phyloP scores from a whole-genome alignment of 225 moss, liverwort and hornwort genomes.

The Rhytidiadelphus loreus region DNA sequence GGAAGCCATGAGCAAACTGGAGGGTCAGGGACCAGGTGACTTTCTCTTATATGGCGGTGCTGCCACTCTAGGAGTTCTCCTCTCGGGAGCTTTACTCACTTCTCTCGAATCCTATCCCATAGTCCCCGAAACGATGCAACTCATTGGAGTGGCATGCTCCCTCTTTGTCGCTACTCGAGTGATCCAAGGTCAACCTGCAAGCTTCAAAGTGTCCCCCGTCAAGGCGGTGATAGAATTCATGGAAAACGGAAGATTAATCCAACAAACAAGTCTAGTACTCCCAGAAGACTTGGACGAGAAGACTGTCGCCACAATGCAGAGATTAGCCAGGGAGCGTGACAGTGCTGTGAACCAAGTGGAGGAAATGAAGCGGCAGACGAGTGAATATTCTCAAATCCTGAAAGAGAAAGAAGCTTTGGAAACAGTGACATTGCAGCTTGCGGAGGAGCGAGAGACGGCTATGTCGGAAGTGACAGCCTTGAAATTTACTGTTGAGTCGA shows the following conservation, averaged over 20 bases:
- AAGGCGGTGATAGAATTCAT: constrained; percentile 58
- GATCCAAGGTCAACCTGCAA: constrained; percentile 8
- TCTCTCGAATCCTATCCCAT: neutral
- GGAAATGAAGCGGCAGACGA: constrained; percentile 46
- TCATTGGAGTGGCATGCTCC: neutral
- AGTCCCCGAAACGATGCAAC: neutral
- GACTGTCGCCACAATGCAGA: constrained; percentile 33
- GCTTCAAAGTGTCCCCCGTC: constrained; percentile 52
- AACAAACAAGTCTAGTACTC: constrained; percentile 16
- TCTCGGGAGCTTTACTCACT: neutral
- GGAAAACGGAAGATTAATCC: constrained; percentile 18
- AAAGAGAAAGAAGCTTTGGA: constrained; percentile 68
- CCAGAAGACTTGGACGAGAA: constrained; percentile 34
- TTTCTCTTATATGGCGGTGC: neutral
- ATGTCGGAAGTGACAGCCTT: constrained; percentile 63
- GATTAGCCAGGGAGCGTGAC: constrained; percentile 57
- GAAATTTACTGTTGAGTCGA: constrained; percentile 53
- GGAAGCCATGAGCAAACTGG: neutral
- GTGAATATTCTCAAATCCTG: constrained; percentile 18
- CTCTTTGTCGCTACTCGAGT: neutral
- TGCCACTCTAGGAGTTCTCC: neutral
- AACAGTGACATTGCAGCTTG: constrained; percentile 76
- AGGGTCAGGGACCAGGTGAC: neutral
- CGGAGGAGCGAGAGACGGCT: constrained; percentile 71
- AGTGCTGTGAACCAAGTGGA: constrained; percentile 56